A percentile compares a stretch with the other conserved stretches of the same genome.
phyloP scores from a whole-genome alignment of 306 rosid genomes.

The Casuarina equisetifolia region DNA sequence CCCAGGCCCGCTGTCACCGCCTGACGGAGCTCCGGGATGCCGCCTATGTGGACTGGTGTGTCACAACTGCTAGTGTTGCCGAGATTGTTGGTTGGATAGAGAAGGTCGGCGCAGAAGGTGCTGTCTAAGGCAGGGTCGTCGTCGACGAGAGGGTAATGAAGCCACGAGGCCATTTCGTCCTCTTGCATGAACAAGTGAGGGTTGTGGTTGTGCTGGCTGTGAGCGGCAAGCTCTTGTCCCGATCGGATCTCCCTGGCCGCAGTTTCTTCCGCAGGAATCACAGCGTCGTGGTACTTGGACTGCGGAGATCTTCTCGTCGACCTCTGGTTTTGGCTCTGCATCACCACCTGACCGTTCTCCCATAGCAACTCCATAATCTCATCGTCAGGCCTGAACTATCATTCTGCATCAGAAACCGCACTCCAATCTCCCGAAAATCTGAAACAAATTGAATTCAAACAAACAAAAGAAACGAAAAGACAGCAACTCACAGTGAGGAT shows the following conservation, averaged over 20 bases:
- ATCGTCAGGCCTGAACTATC: constrained; percentile 50
- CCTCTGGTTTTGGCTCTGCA: constrained; percentile 59
- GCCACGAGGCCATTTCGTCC: constrained; percentile 77
- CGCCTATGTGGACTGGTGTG: constrained; percentile 18
- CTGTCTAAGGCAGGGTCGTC: constrained; percentile 58
- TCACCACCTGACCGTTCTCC: constrained; percentile 66
- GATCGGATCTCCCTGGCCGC: constrained; percentile 32
- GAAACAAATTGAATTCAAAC: not conserved
- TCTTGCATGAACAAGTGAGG: constrained; percentile 71
- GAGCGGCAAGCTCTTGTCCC: constrained; percentile 17
- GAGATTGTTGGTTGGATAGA: constrained; percentile 27
- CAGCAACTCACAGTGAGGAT: constrained; percentile 39
- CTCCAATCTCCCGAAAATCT: not conserved
- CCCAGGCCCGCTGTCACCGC: constrained; percentile 4
- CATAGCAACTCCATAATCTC: constrained; percentile 76
- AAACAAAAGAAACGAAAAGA: not conserved
- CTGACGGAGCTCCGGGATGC: constrained; percentile 30
- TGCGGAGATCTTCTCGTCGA: constrained; percentile 32
- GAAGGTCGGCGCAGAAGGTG: constrained; percentile 49
- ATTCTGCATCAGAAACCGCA: not conserved
- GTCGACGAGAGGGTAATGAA: constrained; percentile 59
- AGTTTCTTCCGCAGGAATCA: constrained; percentile 32
- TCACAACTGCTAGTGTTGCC: constrained; percentile 16
- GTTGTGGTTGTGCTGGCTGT: constrained; percentile 12
- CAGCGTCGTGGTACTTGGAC: constrained; percentile 22